Percentiles rank a stretch among this genome's conserved stretches.
These are phyloP conservation scores for Monascus ruber DNA, from an alignment of 2,329 filamentous ascomycete species.

Conservation along the genomic window DNA sequence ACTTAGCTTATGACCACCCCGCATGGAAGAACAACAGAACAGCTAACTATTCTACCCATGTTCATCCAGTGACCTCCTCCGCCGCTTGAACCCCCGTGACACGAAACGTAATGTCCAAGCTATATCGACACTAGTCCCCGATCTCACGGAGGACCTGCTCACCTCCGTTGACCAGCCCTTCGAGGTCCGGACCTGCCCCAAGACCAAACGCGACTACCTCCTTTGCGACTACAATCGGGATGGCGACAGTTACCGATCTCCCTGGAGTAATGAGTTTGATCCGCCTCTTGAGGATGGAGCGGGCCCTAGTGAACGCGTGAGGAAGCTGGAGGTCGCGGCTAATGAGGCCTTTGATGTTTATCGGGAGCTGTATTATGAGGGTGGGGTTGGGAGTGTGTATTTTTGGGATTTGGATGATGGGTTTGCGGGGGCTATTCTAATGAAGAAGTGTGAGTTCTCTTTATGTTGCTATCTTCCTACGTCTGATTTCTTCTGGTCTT, in stretches of 20 bases:
- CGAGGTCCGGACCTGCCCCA: constrained; percentile 70
- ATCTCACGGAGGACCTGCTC: constrained; percentile 92
- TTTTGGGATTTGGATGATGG: constrained; percentile 98
- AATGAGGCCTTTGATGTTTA: constrained; percentile 98
- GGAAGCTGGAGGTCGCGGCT: constrained; percentile 85
- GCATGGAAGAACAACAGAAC: constrained; percentile 8
- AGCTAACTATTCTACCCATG: neutral
- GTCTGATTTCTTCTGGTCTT: constrained; percentile 3
- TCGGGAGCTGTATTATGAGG: constrained; percentile 83
- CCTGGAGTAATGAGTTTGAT: constrained; percentile 99
- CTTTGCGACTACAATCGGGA: constrained; percentile 99
- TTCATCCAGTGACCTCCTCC: constrained; percentile 75
- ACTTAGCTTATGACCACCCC: constrained; percentile 8
- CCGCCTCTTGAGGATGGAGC: constrained; percentile 80
- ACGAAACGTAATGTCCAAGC: constrained; percentile 77
- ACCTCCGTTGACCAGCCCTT: constrained; percentile 96
- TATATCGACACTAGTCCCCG: constrained; percentile 78
- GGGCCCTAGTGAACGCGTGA: constrained; percentile 77
- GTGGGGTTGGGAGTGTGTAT: constrained; percentile 90
- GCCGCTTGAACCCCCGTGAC: constrained; percentile 89
- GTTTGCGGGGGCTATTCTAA: constrained; percentile 85
- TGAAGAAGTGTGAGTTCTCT: constrained; percentile 70
- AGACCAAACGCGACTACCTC: constrained; percentile 87
- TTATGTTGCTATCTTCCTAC: neutral
- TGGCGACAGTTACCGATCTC: constrained; percentile 91